Base-by-base conservation (phyloP, 495 filamentous ascomycete species). In the Penicillium verhagenii region DNA sequence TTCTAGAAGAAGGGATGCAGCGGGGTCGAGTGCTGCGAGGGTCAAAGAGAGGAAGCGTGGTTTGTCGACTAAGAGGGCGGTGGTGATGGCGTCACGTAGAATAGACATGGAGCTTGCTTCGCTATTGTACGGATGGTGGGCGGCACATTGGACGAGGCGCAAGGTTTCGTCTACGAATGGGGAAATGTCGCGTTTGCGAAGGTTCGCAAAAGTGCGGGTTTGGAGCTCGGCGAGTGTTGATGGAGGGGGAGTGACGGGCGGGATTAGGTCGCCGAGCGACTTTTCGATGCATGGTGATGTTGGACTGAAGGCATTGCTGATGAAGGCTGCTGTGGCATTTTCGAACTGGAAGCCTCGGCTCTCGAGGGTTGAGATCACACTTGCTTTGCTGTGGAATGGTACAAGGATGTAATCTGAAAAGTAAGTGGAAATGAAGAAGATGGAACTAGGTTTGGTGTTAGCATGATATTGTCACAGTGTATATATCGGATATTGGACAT, bases 401-500 rank as follows among this genome's bases (percentile, higher is more conserved):
- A 97, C 91, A 16, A 98, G 78, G 59, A 98, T 96, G 73, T 96
- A 98, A 71, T 98, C 94, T 11, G 90, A 90, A 67, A 96, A 97
- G 69, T 98, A 98, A 20, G 94, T 97, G 1, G 93, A 96, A 65
- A 97, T 95, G 78, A 98, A 97, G 71, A 97, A 97, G 58, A 98
- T 96, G 35, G 94, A 88, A 29, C 86, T 87, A 50, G 52, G 5
- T 13, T 46, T 16, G 1, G 46, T 42, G 11, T 42, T 38, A 24
- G 19, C 29, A 24, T 40, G 33, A 21, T 18, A 14, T 43, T 16
- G 2, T 35, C 2, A 1, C 33, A 13, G 16, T 35, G 14, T 21
- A 47, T 43, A 31, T 40, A 19, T 21, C 6, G 19, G 11, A 25
- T 56, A 7, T 4, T n/a, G 6, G 4, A 21, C 39, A 47, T 20